Evolutionary conservation across 73 alveolate species (phyloP).

Genomic region (Symbiodinium natans): DNA sequence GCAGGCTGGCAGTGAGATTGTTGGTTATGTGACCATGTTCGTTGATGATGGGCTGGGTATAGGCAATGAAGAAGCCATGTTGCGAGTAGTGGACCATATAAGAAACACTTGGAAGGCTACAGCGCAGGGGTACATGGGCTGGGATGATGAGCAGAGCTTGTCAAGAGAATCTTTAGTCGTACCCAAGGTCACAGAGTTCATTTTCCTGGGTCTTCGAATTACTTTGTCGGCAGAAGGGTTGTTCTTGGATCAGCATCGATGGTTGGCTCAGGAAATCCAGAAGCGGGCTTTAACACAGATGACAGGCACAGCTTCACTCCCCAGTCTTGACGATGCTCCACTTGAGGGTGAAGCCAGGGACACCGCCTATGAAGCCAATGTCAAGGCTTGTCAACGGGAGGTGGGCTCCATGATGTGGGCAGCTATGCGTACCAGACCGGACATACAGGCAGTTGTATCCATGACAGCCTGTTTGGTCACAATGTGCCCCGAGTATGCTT

Average conservation of each 20-base stretch:
- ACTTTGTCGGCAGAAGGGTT: neutral
- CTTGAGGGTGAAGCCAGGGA: neutral
- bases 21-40: neutral
- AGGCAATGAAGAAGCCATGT: neutral
- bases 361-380: neutral
- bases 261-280: neutral
- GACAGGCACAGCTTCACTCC: neutral
- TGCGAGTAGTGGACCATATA: neutral
- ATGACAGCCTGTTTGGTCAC: neutral
- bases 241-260: neutral
- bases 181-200: no score
- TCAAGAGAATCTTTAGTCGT: no score
- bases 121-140: neutral
- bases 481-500: neutral
- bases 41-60: neutral
- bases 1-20: neutral
- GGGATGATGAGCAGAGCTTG: neutral
- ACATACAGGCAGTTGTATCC: neutral
- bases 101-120: neutral
- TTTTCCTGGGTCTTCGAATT: neutral
- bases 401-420: neutral
- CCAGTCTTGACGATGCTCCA: neutral
- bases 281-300: neutral
- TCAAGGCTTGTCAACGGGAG: neutral
- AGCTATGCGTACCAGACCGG: neutral